A percentile compares a stretch with the other conserved stretches of the same genome.
Conservation (phyloP, 768 basidiomycete species). For the Guyanaporus albipodus region DNA sequence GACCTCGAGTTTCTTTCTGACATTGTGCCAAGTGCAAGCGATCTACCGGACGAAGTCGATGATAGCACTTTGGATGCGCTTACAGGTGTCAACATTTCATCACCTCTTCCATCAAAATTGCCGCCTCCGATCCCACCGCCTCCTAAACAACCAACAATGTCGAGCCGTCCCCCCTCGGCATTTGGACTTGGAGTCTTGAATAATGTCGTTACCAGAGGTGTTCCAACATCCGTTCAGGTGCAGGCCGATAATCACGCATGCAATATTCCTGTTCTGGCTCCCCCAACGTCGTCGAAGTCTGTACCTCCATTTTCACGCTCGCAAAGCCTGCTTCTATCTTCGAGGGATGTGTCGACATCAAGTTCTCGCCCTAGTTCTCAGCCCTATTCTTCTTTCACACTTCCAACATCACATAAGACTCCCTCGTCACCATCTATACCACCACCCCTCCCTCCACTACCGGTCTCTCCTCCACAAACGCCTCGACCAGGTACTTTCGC, state of each 20-base stretch:
- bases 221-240: background rate
- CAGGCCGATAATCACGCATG: slow-evolving; percentile 1
- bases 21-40: slow-evolving; percentile 52
- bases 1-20: slow-evolving; percentile 82
- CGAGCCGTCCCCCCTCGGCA: slow-evolving; percentile 9
- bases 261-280: slow-evolving; percentile 14
- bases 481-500: slow-evolving; percentile 18
- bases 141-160: slow-evolving; percentile 23
- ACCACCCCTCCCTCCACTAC: slow-evolving; percentile 31
- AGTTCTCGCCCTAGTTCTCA: slow-evolving; percentile 17
- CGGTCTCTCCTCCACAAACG: slow-evolving; percentile 31
- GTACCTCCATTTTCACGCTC: slow-evolving; percentile 15
- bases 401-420: slow-evolving; percentile 23
- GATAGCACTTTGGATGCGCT: slow-evolving; percentile 36
- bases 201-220: background rate
- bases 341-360: slow-evolving; percentile 1
- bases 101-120: slow-evolving; percentile 40
- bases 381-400: slow-evolving; percentile 16
- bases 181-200: slow-evolving; percentile 1
- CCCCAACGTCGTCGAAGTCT: slow-evolving; percentile 32
- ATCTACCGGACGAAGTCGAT: slow-evolving; percentile 36
- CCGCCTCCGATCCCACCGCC: slow-evolving; percentile 46
- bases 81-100: slow-evolving; percentile 39
- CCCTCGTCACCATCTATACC: slow-evolving; percentile 23
- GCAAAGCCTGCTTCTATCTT: slow-evolving; percentile 12